A percentile compares a stretch with the other conserved stretches of the same genome.
Conservation (phyloP, 192 early-diverging fungal genomes). For the Coemansia sp. region DNA sequence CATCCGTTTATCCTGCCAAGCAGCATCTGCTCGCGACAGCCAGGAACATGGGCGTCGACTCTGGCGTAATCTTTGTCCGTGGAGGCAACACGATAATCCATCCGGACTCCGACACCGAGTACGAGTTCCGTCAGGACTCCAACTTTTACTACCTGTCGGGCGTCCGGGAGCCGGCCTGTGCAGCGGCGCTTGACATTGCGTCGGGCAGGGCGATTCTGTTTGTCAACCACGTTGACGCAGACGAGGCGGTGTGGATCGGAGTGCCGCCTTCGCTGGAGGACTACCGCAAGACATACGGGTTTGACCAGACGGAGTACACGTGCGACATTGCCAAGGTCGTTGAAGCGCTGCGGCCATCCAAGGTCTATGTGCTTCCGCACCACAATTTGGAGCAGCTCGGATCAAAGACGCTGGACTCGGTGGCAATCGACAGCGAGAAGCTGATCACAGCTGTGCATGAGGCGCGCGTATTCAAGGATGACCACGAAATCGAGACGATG, state of each 20-base stretch:
- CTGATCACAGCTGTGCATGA: conserved; percentile 70
- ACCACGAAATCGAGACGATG: conserved; percentile 74
- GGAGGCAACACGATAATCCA: conserved; percentile 59
- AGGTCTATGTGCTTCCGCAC: conserved; percentile 57
- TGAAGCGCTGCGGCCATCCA: conserved; percentile 35
- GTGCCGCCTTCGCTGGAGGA: conserved; percentile 58
- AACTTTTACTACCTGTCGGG: conserved; percentile 90
- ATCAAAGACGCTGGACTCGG: conserved; percentile 1
- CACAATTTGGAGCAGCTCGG: conserved; percentile 48
- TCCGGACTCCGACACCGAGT: conserved; percentile 78
- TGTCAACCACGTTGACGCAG: conserved; percentile 63
- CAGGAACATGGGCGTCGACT: conserved; percentile 57
- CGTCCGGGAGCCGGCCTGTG: conserved; percentile 71
- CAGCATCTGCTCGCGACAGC: conserved; percentile 62
- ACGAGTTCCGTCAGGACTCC: conserved; percentile 82
- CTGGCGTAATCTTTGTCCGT: conserved; percentile 63
- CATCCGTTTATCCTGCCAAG: conserved; percentile 60
- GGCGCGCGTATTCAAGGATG: conserved; percentile 78
- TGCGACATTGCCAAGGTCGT: conserved; percentile 58
- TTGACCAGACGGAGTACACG: conserved; percentile 69
- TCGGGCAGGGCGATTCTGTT: conserved; percentile 63
- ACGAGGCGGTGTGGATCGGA: conserved; percentile 85
- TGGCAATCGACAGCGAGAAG: conserved; percentile 20
- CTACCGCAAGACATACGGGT: conserved; percentile 61
- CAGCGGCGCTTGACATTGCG: conserved; percentile 68